A percentile compares a stretch with the other conserved stretches of the same genome.
Evolutionary conservation across 441 rosid species (phyloP).

Genomic region (Mallotus repandus): DNA sequence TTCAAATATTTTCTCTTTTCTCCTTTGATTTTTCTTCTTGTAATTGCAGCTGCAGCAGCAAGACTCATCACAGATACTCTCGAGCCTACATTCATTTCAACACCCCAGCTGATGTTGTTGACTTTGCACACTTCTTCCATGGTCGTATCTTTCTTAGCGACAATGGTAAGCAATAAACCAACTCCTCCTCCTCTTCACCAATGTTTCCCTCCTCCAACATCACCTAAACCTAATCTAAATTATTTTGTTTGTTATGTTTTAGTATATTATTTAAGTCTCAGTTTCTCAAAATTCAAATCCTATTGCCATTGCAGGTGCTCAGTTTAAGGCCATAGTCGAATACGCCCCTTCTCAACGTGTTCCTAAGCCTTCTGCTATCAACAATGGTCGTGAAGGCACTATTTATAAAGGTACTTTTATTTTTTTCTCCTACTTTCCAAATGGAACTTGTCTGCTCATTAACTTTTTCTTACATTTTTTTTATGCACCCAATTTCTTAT

Average conservation of each 20-base stretch:
- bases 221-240: too few relatives aligned
- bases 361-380: conserved; percentile 47
- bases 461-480: neutral
- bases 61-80: conserved; percentile 47
- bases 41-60: conserved; percentile 42
- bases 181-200: neutral
- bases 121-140: conserved; percentile 71
- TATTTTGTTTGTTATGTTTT: too few relatives aligned
- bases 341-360: conserved; percentile 74
- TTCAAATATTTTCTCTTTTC: too few relatives aligned
- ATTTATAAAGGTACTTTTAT: conserved; percentile 44
- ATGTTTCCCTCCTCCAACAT: neutral
- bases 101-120: conserved; percentile 64
- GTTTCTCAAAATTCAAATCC: too few relatives aligned
- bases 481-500: neutral
- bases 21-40: neutral
- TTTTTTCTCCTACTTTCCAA: neutral
- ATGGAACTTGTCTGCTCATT: too few relatives aligned
- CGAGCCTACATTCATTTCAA: conserved; percentile 72
- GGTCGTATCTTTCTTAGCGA: conserved; percentile 82
- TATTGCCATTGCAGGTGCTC: conserved; percentile 47
- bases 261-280: too few relatives aligned
- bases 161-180: conserved; percentile 50
- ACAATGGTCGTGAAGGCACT: conserved; percentile 75
- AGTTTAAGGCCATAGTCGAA: conserved; percentile 69